Evolutionary conservation across 2,329 filamentous ascomycete species (phyloP).

Genomic region (Penicillium sp.): DNA sequence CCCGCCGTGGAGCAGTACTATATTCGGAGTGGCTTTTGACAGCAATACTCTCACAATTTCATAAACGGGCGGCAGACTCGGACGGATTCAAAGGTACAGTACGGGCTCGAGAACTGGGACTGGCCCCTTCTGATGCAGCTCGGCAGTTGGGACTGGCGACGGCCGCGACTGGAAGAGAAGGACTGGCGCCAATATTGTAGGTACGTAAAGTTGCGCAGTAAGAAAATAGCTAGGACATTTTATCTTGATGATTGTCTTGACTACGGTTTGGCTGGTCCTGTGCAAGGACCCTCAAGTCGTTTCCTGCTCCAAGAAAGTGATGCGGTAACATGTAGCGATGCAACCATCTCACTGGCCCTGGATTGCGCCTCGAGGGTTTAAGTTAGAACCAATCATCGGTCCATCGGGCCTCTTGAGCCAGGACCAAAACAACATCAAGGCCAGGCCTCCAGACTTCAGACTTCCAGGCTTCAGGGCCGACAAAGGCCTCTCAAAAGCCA

Average conservation of each 20-base stretch:
- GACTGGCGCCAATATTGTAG: too few relatives aligned
- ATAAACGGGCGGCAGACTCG: slow-evolving; percentile 2
- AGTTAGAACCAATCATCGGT: slow-evolving; percentile 19
- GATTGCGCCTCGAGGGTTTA: slow-evolving; percentile 11
- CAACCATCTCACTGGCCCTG: slow-evolving; percentile 16
- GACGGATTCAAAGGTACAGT: not conserved
- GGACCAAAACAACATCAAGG: not conserved
- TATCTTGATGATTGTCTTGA: not conserved
- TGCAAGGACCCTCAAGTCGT: slow-evolving; percentile 2
- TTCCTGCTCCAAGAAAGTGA: not conserved
- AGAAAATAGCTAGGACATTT: not conserved
- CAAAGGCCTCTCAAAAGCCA: not conserved
- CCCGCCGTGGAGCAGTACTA: slow-evolving; percentile 1
- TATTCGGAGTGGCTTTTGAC: not conserved
- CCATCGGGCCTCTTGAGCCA: not conserved
- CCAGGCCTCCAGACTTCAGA: not conserved
- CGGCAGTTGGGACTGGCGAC: not conserved
- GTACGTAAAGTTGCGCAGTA: not conserved
- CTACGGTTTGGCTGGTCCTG: not conserved
- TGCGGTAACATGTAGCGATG: slow-evolving; percentile 24
- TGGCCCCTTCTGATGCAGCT: not conserved
- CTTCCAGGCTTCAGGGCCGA: not conserved
- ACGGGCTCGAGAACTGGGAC: not conserved
- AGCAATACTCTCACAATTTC: not conserved
- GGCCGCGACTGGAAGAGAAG: not conserved